Percentiles rank a stretch among this genome's conserved stretches.
phyloP scores from a whole-genome alignment of 1,284 basidiomycete genomes.

The Wallemia hederae region DNA sequence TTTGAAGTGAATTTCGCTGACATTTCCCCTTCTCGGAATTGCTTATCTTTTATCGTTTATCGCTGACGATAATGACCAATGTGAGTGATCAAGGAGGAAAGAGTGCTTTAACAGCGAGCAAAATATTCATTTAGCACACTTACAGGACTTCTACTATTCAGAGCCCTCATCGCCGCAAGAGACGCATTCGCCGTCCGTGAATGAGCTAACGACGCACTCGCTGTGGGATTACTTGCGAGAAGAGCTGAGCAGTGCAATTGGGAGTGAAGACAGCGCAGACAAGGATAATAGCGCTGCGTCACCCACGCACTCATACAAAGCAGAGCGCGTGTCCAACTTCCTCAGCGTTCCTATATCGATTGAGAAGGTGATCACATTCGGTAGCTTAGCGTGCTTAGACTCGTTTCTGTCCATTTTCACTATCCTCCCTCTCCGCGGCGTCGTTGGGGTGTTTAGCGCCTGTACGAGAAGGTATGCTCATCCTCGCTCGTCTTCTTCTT shows the following conservation, averaged over 20 bases:
- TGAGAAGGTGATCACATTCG: conserved; percentile 82
- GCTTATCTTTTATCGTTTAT: no score
- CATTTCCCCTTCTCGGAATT: no score
- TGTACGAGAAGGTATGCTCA: neutral
- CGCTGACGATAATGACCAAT: neutral
- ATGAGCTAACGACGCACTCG: conserved; percentile 18
- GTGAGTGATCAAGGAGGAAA: neutral
- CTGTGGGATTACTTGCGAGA: conserved; percentile 76
- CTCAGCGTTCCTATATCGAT: conserved; percentile 70
- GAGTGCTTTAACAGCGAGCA: no score
- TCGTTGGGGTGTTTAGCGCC: conserved; percentile 10
- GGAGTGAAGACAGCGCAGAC: conserved; percentile 46
- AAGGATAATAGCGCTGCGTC: no score
- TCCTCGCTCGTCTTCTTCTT: conserved; percentile 36
- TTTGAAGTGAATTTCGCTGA: no score
- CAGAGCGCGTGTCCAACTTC: conserved; percentile 96
- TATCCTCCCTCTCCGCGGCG: conserved; percentile 59
- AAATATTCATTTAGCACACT: neutral
- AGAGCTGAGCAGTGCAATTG: conserved; percentile 30
- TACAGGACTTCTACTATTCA: neutral
- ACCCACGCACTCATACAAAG: no score
- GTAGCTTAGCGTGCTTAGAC: conserved; percentile 77
- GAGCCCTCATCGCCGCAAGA: neutral
- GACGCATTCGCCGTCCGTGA: neutral
- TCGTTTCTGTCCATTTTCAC: conserved; percentile 96